Base-by-base conservation (phyloP, 2,329 filamentous ascomycete species). In the Lasiodiplodia sp. region DNA sequence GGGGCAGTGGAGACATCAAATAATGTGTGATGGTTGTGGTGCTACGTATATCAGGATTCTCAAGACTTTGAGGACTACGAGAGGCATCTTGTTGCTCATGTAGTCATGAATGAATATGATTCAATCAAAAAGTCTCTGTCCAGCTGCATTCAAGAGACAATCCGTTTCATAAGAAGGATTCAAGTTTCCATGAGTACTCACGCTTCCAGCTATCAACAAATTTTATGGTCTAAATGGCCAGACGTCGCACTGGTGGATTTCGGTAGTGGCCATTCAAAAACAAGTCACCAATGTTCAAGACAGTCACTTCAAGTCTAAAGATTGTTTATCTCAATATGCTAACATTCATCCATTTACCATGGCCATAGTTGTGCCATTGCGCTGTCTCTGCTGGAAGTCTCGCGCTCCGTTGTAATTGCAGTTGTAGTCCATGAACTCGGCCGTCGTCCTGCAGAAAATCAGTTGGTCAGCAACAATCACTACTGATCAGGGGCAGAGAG, bases 401-500 rank as follows among this genome's bases (percentile, higher is more conserved):
- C 71, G 71, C 6, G 78, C 79, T 1, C 79, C 80, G 53, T 73
- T 68, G 68, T 82, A 82, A 12, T 69, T 68, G 63, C 78, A 82
- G 63, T 82, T 82, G 62, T 81, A 82, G 56, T 81, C 76, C 78
- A 82, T 78, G 53, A 82, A 83, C 69, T 82, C 76, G n/a, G 74
- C 78, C 0, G 80, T 78, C 4, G 77, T 77, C 71, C 71, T 71
- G 31, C 14, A n/a, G 0, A 6, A 23, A 6, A 28, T 28, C 49
- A 25, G 31, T 23, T 6, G 16, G 18, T 55, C 34, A 55, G 31
- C 4, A 58, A 12, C 70, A 55, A 49, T 60, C 74, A 81, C 76
- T 25, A 73, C 79, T 6, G 82, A 72, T 38, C 4, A 23, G 11
- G 5, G 14, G 2, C 2, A 14, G 6, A 1, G 3, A 21, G 68